A percentile compares a stretch with the other conserved stretches of the same genome.
These are phyloP conservation scores for Komagataella mondaviorum DNA, from an alignment of 805 yeast genomes.

Conservation along the genomic window DNA sequence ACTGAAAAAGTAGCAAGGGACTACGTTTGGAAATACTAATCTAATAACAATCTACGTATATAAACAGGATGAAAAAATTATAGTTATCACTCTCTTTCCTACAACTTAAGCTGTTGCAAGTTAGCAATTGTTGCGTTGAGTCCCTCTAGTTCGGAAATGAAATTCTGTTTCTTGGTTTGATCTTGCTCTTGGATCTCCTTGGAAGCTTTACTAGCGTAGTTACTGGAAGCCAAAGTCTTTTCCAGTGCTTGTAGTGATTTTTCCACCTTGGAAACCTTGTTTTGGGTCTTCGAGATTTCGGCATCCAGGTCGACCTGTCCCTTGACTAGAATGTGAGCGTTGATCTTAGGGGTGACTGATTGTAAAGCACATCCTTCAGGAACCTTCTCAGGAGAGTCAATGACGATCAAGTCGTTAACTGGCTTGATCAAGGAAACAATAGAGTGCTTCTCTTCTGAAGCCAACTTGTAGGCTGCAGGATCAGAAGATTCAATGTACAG, in stretches of 20 bases:
- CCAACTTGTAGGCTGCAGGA: slow-evolving; percentile 33
- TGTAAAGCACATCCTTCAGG: slow-evolving; percentile 88
- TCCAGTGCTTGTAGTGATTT: slow-evolving; percentile 48
- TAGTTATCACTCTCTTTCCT: slow-evolving; percentile 3
- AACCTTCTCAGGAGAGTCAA: slow-evolving; percentile 35
- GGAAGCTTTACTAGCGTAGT: slow-evolving; percentile 79
- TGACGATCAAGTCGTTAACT: slow-evolving; percentile 61
- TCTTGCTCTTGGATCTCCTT: slow-evolving; percentile 72
- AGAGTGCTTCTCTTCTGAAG: slow-evolving; percentile 65
- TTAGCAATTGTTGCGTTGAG: slow-evolving; percentile 75
- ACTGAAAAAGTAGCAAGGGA: slow-evolving; percentile 34
- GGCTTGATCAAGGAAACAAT: slow-evolving; percentile 88
- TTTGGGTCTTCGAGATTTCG: slow-evolving; percentile 72
- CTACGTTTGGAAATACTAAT: slow-evolving; percentile 39
- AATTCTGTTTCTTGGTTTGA: slow-evolving; percentile 49
- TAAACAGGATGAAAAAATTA: not conserved
- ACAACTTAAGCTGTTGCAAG: slow-evolving; percentile 66
- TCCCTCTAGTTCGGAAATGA: slow-evolving; percentile 81
- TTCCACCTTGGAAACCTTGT: slow-evolving; percentile 57
- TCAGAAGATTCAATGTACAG: slow-evolving; percentile 66
- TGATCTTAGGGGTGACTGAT: slow-evolving; percentile 67
- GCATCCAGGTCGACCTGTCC: slow-evolving; percentile 90
- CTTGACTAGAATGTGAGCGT: slow-evolving; percentile 83
- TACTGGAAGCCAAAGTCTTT: slow-evolving; percentile 57
- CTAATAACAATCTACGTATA: slow-evolving; percentile 1